phyloP scores from a whole-genome alignment of 768 basidiomycete genomes.

The Tephrocybe sp. region DNA sequence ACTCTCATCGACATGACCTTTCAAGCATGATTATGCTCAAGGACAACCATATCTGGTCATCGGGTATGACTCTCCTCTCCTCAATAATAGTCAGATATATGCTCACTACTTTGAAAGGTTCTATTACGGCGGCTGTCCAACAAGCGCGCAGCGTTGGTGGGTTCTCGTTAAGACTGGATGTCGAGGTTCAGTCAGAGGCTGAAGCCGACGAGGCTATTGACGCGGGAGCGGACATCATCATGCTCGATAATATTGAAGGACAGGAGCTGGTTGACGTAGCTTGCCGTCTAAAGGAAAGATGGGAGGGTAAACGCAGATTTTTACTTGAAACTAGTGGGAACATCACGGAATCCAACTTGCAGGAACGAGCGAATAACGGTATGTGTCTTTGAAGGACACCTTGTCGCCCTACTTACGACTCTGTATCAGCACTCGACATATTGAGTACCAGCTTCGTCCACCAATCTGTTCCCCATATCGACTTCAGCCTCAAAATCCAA shows the following conservation, averaged over 20 bases:
- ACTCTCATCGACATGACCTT: conserved; percentile 93
- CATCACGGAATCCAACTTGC: conserved; percentile 85
- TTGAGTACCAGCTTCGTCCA: conserved; percentile 88
- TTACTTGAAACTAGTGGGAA: conserved; percentile 93
- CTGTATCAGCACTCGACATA: conserved; percentile 81
- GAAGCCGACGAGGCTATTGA: conserved; percentile 98
- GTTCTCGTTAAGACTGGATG: conserved; percentile 88
- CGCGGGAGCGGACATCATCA: conserved; percentile 92
- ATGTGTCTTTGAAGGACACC: conserved; percentile 20
- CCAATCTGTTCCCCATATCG: conserved; percentile 90
- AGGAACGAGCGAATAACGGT: conserved; percentile 82
- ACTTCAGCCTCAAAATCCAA: conserved; percentile 97
- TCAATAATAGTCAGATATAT: not conserved
- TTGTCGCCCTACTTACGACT: not conserved
- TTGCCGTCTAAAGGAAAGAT: conserved; percentile 68
- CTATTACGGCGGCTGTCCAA: conserved; percentile 84
- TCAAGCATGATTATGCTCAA: conserved; percentile 99
- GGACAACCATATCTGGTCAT: conserved; percentile 99
- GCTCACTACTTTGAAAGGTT: conserved; percentile 47
- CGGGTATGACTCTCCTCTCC: conserved; percentile 44
- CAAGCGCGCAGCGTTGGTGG: conserved; percentile 89
- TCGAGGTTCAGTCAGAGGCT: conserved; percentile 84
- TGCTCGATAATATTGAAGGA: conserved; percentile 94
- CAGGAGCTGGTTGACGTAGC: conserved; percentile 66
- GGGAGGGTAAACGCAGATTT: conserved; percentile 80